Conservation (phyloP, 768 basidiomycete species). For the Psilocybe cubensis region DNA sequence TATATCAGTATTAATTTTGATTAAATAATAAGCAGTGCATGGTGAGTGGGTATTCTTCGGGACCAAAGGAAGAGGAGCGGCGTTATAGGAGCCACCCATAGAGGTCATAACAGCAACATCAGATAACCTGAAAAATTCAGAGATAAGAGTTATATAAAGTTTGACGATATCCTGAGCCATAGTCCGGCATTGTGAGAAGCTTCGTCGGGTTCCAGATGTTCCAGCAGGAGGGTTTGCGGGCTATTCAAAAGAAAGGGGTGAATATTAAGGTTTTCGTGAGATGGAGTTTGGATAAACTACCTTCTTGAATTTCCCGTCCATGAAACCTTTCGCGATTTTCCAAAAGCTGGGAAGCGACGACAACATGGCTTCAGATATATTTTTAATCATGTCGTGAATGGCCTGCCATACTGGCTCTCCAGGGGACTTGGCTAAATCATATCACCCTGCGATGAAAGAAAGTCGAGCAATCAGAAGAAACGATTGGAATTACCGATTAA, state of each 20-base stretch:
- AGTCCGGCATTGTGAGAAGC: constrained; percentile 78
- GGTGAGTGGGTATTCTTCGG: constrained; percentile 81
- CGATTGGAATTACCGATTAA: constrained; percentile 52
- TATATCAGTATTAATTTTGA: constrained; percentile 81
- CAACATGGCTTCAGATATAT: constrained; percentile 83
- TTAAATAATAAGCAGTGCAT: constrained; percentile 80
- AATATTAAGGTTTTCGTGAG: constrained; percentile 5
- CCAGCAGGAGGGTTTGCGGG: constrained; percentile 28
- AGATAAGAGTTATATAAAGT: constrained; percentile 82
- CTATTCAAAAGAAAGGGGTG: constrained; percentile 20
- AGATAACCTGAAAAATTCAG: constrained; percentile 84
- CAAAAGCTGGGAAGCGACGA: constrained; percentile 91
- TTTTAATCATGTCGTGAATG: constrained; percentile 79
- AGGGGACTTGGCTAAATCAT: constrained; percentile 59
- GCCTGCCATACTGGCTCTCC: constrained; percentile 85
- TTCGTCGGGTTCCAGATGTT: constrained; percentile 61
- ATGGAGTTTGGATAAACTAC: constrained; percentile 41
- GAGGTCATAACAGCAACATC: constrained; percentile 56
- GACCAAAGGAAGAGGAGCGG: constrained; percentile 50
- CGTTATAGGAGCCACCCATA: constrained; percentile 31
- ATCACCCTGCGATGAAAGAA: constrained; percentile 7
- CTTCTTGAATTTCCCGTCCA: constrained; percentile 93
- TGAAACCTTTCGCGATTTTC: constrained; percentile 88
- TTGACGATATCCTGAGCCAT: constrained; percentile 91
- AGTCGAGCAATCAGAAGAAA: not conserved